Evolutionary conservation across 768 basidiomycete genomes (phyloP).

Genomic region (Kwoniella dendrophila): DNA sequence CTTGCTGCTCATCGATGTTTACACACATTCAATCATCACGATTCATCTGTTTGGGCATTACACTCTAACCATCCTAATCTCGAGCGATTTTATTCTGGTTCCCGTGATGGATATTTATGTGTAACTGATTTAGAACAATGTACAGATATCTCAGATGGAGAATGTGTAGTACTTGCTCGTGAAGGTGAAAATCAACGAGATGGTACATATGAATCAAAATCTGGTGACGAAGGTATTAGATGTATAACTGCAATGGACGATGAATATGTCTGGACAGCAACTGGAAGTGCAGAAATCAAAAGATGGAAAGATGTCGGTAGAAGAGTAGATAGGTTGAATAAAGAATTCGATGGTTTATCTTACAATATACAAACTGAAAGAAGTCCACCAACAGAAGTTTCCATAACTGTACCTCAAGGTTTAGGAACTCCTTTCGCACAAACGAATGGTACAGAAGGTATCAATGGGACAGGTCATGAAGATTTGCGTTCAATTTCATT

Average conservation of each 20-base stretch:
- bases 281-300: constrained; percentile 75
- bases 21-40: constrained; percentile 94
- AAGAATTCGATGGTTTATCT: constrained; percentile 33
- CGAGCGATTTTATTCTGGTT: constrained; percentile 90
- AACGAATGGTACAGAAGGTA: not conserved
- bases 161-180: constrained; percentile 77
- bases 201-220: constrained; percentile 57
- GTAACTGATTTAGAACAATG: constrained; percentile 86
- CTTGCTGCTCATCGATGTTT: constrained; percentile 80
- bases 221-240: constrained; percentile 72
- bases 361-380: constrained; percentile 14
- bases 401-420: constrained; percentile 11
- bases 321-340: constrained; percentile 34
- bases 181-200: constrained; percentile 43
- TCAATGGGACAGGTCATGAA: constrained; percentile 25
- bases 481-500: constrained; percentile 50
- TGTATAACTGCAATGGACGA: constrained; percentile 82
- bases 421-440: constrained; percentile 18
- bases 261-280: constrained; percentile 84
- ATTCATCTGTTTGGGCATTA: constrained; percentile 87
- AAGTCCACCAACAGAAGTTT: constrained; percentile 20
- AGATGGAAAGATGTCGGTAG: constrained; percentile 70
- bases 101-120: constrained; percentile 81
- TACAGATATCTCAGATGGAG: constrained; percentile 79
- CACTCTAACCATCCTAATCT: constrained; percentile 83